These are phyloP conservation scores for Sphenostylis stenocarpa DNA, from an alignment of 306 rosid genomes.

Conservation along the genomic window DNA sequence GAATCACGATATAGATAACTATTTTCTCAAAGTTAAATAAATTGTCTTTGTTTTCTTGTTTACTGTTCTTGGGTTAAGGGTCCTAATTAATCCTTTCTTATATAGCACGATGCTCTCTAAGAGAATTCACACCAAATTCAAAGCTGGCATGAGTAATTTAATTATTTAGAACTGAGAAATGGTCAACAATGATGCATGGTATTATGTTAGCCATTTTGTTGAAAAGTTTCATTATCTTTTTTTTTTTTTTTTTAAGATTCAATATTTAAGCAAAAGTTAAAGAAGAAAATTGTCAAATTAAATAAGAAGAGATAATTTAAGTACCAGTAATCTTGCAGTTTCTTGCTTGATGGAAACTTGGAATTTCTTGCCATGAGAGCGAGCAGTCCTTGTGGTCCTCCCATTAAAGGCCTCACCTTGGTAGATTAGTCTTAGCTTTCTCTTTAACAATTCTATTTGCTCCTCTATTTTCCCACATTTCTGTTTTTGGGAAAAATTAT, in stretches of 20 bases:
- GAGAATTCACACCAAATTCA: background rate
- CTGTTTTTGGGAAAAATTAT: slow-evolving; percentile 32
- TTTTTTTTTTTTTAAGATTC: background rate
- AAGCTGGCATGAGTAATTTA: background rate
- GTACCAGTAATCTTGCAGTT: slow-evolving; percentile 87
- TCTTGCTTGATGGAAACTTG: slow-evolving; percentile 93
- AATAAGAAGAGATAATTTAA: background rate
- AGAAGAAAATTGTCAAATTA: background rate
- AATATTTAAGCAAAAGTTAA: background rate
- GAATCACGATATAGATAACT: no score
- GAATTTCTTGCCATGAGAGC: slow-evolving; percentile 90
- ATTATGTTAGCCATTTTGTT: background rate
- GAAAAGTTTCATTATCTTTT: background rate
- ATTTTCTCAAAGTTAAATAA: no score
- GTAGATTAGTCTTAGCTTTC: slow-evolving; percentile 68
- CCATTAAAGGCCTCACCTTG: slow-evolving; percentile 91
- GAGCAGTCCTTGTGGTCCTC: slow-evolving; percentile 80
- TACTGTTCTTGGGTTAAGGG: background rate
- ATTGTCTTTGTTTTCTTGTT: background rate
- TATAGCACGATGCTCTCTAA: slow-evolving; percentile 1
- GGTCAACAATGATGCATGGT: background rate
- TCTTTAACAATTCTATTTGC: slow-evolving; percentile 76
- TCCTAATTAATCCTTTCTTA: background rate
- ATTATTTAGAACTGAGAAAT: background rate
- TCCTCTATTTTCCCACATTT: slow-evolving; percentile 84